A percentile compares a stretch with the other conserved stretches of the same genome.
These are phyloP conservation scores for Penicillium riverlandense DNA, from an alignment of 495 filamentous ascomycete genomes.

Conservation along the genomic window DNA sequence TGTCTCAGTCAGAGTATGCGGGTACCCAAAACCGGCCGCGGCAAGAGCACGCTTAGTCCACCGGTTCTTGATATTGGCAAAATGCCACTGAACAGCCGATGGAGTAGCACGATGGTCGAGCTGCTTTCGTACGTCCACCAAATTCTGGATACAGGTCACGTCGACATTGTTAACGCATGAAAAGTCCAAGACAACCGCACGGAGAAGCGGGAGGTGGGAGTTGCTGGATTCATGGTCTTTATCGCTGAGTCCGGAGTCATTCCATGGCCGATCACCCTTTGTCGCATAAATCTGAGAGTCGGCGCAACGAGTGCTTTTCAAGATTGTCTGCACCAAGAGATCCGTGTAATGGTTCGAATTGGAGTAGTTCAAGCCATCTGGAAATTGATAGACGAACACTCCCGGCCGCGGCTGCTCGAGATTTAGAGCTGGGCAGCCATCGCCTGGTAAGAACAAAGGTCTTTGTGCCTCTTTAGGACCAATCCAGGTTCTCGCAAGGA, in stretches of 20 bases:
- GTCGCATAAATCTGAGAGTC: constrained; percentile 54
- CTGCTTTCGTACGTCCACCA: constrained; percentile 97
- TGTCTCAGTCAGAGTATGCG: constrained; percentile 50
- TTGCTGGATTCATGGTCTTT: constrained; percentile 40
- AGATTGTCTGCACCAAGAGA: constrained; percentile 65
- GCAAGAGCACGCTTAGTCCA: constrained; percentile 95
- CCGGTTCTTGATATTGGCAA: constrained; percentile 89
- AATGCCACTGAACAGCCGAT: constrained; percentile 88
- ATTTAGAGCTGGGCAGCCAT: constrained; percentile 82
- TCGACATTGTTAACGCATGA: constrained; percentile 95
- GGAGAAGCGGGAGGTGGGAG: constrained; percentile 64
- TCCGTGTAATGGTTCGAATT: constrained; percentile 91
- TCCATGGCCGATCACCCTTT: constrained; percentile 89
- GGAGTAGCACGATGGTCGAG: constrained; percentile 83
- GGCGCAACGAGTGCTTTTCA: constrained; percentile 69
- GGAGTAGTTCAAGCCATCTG: constrained; percentile 94
- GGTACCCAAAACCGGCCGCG: constrained; percentile 90
- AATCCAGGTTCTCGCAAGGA: constrained; percentile 51
- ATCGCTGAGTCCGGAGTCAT: constrained; percentile 74
- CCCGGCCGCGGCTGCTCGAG: constrained; percentile 80
- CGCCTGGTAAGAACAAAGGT: constrained; percentile 88
- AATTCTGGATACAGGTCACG: constrained; percentile 85
- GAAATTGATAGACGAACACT: constrained; percentile 96
- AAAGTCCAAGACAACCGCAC: constrained; percentile 92
- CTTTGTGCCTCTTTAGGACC: constrained; percentile 40